These are phyloP conservation scores for Neurospora terricola DNA, from an alignment of 495 filamentous ascomycete species.

Conservation along the genomic window DNA sequence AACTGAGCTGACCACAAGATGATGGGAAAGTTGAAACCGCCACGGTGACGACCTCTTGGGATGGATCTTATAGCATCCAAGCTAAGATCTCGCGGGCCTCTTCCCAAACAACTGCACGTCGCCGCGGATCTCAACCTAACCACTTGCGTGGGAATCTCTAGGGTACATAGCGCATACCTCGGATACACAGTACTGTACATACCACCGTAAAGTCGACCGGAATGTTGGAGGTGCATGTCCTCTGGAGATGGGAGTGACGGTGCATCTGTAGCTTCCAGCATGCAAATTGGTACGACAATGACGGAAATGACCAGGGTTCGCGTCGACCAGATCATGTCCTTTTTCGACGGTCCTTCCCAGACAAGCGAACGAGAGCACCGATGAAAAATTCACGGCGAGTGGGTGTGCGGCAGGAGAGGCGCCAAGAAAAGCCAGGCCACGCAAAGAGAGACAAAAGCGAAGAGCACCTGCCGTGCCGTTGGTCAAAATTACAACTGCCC, in stretches of 20 bases:
- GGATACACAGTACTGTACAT: not conserved
- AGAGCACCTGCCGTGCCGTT: not conserved
- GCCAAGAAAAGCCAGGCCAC: not conserved
- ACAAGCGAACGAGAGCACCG: not conserved
- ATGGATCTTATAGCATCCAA: not conserved
- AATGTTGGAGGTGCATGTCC: not conserved
- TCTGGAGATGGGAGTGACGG: not conserved
- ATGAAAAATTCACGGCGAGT: not conserved
- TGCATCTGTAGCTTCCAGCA: constrained; percentile 4
- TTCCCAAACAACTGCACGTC: not conserved
- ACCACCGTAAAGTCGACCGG: not conserved
- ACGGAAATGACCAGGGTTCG: constrained; percentile 22
- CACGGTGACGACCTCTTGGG: not conserved
- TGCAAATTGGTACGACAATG: constrained; percentile 17
- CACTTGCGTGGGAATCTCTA: not conserved
- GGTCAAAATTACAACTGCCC: not conserved
- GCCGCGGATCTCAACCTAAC: not conserved
- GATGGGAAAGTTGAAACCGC: not conserved
- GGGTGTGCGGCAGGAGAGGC: not conserved
- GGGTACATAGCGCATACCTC: not conserved
- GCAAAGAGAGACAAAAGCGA: not conserved
- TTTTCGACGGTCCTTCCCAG: not conserved
- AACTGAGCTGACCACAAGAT: not conserved
- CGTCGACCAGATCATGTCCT: constrained; percentile 2
- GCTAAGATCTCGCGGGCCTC: not conserved